These are phyloP conservation scores for Chlamydomonas applanata DNA, from an alignment of 139 green algal genomes.

Conservation along the genomic window DNA sequence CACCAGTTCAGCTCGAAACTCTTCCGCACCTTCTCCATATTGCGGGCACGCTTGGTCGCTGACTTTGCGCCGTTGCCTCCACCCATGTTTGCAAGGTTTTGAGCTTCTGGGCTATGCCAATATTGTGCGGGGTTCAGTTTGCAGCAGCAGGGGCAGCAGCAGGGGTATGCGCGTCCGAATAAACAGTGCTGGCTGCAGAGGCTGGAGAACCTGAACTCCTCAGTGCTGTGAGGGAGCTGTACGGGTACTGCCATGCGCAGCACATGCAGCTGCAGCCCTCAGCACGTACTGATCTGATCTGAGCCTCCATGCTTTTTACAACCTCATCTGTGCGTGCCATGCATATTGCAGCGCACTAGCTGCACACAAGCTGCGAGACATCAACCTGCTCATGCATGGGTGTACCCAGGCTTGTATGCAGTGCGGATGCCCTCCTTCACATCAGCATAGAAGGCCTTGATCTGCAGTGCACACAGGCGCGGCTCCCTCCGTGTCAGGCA, in stretches of 20 bases:
- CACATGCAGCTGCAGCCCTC: neutral
- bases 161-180: neutral
- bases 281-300: neutral
- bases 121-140: no score
- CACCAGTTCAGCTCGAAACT: no score
- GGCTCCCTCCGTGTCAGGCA: no score
- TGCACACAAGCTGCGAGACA: no score
- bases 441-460: conserved; percentile 10
- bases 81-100: no score
- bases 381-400: no score
- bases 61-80: no score
- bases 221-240: neutral
- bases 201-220: neutral
- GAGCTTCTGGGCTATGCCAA: no score
- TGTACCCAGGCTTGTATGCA: conserved; percentile 11
- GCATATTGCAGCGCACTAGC: neutral
- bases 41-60: no score
- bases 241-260: neutral
- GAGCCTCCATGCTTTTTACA: neutral
- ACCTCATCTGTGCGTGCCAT: neutral
- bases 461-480: neutral
- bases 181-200: neutral
- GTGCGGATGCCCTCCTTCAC: neutral
- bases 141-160: neutral
- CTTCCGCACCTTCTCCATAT: no score